These are phyloP conservation scores for Yamadazyma dendronema DNA, from an alignment of 1,139 yeast genomes.

Conservation along the genomic window DNA sequence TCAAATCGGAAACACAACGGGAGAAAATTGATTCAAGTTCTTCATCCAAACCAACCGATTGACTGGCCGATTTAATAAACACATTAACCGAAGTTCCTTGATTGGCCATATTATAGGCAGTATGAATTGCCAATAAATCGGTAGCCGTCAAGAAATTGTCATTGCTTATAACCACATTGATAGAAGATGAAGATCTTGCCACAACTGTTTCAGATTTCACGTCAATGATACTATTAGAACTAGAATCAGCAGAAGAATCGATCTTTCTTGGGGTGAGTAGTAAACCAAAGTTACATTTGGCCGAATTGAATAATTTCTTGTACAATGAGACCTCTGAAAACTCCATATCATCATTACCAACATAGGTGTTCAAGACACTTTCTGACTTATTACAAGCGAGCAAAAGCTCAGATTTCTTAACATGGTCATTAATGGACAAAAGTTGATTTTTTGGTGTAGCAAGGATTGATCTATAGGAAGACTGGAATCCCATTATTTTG, in stretches of 20 bases:
- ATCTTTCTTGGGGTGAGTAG: constrained; percentile 17
- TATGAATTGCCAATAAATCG: constrained; percentile 31
- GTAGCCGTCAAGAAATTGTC: constrained; percentile 34
- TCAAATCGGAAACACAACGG: constrained; percentile 2
- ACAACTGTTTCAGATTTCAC: constrained; percentile 7
- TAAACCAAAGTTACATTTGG: constrained; percentile 32
- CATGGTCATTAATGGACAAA: constrained; percentile 31
- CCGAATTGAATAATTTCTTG: constrained; percentile 24
- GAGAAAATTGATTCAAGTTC: constrained; percentile 21
- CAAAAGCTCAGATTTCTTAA: constrained; percentile 26
- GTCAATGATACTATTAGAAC: constrained; percentile 3
- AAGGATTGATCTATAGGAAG: constrained; percentile 52
- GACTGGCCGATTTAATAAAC: constrained; percentile 19
- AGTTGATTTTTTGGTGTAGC: constrained; percentile 39
- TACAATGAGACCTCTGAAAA: constrained; percentile 20
- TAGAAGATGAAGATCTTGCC: background rate
- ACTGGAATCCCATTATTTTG: constrained; percentile 47
- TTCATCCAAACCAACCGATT: constrained; percentile 20
- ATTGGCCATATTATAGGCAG: constrained; percentile 21
- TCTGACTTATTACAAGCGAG: constrained; percentile 24
- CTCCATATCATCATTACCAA: constrained; percentile 19
- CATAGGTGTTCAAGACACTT: constrained; percentile 18
- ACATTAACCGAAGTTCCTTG: constrained; percentile 19
- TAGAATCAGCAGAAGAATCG: background rate
- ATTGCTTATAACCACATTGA: constrained; percentile 29